These are phyloP conservation scores for Nakaseomyces delphensis DNA, from an alignment of 1,139 yeast genomes.

Conservation along the genomic window DNA sequence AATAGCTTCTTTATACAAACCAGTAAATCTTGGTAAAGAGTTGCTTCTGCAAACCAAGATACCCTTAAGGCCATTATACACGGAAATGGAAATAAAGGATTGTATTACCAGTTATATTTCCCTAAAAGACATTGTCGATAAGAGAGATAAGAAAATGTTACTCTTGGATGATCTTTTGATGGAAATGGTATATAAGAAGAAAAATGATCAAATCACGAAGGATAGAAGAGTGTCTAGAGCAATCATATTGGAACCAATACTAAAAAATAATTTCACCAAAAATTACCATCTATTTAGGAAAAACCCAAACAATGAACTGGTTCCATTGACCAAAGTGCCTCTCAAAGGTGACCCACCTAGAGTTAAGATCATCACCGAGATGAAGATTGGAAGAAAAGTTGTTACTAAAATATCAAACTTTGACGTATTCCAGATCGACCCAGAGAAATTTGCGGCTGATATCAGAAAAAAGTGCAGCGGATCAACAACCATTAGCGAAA, in stretches of 20 bases:
- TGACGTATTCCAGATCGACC: conserved; percentile 59
- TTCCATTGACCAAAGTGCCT: conserved; percentile 33
- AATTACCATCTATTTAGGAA: conserved; percentile 50
- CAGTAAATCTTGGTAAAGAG: conserved; percentile 42
- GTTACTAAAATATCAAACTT: conserved; percentile 65
- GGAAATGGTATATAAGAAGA: conserved; percentile 27
- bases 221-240: conserved; percentile 39
- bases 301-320: conserved; percentile 26
- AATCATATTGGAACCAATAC: conserved; percentile 41
- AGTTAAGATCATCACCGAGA: conserved; percentile 59
- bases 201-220: conserved; percentile 16
- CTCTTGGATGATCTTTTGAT: conserved; percentile 43
- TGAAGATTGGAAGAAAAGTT: conserved; percentile 73
- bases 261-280: conserved; percentile 45
- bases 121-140: conserved; percentile 43
- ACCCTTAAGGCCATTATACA: conserved; percentile 38
- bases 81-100: conserved; percentile 45
- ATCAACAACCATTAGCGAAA: conserved; percentile 62
- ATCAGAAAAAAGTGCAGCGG: conserved; percentile 80
- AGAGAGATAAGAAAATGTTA: conserved; percentile 40
- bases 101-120: conserved; percentile 50
- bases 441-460: conserved; percentile 57
- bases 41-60: conserved; percentile 43
- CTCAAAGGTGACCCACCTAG: conserved; percentile 61
- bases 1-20: conserved; percentile 43